Percentiles rank a stretch among this genome's conserved stretches.
These are phyloP conservation scores for Vanrija sp. DNA, from an alignment of 1,284 basidiomycete genomes.

Conservation along the genomic window DNA sequence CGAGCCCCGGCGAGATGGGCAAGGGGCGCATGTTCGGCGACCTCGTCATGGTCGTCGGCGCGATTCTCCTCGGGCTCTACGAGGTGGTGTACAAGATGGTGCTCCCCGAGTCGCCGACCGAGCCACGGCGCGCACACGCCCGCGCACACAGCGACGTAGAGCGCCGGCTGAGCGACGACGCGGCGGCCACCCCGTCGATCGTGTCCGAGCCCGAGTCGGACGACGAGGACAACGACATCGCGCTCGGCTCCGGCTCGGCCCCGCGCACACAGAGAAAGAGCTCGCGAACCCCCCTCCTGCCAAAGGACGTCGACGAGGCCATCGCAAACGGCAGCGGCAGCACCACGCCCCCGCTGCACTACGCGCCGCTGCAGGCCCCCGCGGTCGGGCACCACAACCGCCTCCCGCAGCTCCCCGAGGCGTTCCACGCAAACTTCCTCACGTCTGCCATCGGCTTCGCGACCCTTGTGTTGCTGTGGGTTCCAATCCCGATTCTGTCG, in stretches of 20 bases:
- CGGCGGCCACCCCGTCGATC: not conserved
- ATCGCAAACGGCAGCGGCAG: not conserved
- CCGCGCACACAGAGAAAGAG: not conserved
- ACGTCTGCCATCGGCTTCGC: conserved; percentile 45
- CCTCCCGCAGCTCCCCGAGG: conserved; percentile 33
- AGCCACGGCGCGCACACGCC: conserved; percentile 12
- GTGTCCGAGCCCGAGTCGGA: conserved; percentile 1
- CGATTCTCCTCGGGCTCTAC: conserved; percentile 46
- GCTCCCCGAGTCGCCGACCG: conserved; percentile 43
- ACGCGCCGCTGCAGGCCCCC: not conserved
- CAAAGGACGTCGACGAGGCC: not conserved
- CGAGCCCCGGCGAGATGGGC: conserved; percentile 21
- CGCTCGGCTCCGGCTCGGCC: conserved; percentile 2
- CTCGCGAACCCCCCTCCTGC: conserved; percentile 4
- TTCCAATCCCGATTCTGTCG: conserved; percentile 40
- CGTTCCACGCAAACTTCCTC: conserved; percentile 48
- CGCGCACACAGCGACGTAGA: not conserved
- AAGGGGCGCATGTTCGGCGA: conserved; percentile 39
- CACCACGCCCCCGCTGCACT: not conserved
- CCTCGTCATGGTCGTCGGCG: conserved; percentile 46
- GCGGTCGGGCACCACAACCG: not conserved
- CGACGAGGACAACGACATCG: conserved; percentile 8
- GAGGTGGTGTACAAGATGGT: conserved; percentile 50
- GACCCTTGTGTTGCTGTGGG: conserved; percentile 43
- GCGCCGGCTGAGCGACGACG: conserved; percentile 8